Conservation (phyloP, 2,329 filamentous ascomycete genomes). For the Fusarium floridanum region DNA sequence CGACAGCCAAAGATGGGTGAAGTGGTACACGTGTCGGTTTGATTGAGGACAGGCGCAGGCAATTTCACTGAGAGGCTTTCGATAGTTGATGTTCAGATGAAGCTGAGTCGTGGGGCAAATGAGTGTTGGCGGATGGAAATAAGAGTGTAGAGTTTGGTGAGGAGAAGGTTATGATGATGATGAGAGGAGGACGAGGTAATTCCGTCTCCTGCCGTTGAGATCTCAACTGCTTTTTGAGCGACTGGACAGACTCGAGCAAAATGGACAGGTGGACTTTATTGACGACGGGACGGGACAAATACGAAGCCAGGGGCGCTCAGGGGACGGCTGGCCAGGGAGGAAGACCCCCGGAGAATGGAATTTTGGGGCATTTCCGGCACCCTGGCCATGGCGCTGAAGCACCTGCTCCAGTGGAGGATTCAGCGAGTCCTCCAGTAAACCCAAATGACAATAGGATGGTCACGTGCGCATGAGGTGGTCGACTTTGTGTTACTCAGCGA, state of each 20-base stretch:
- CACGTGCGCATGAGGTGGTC: background rate
- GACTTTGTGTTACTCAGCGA: background rate
- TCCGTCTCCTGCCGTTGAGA: background rate
- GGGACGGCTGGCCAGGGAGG: slow-evolving; percentile 1
- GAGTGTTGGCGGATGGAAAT: background rate
- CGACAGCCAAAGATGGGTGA: slow-evolving; percentile 14
- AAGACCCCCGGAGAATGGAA: background rate
- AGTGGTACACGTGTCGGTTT: slow-evolving; percentile 27
- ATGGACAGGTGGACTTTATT: slow-evolving; percentile 8
- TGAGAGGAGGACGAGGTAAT: slow-evolving; percentile 12
- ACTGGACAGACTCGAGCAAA: background rate
- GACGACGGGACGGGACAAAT: background rate
- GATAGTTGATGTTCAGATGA: slow-evolving; percentile 19
- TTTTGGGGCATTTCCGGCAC: slow-evolving; percentile 4
- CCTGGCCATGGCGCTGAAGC: slow-evolving; percentile 2
- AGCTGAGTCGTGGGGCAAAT: slow-evolving; percentile 1
- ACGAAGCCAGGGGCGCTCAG: slow-evolving; percentile 10
- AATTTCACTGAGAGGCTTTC: slow-evolving; percentile 23
- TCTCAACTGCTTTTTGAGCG: background rate
- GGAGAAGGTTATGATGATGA: slow-evolving; percentile 14
- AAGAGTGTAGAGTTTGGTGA: background rate
- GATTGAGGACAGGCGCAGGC: slow-evolving; percentile 17
- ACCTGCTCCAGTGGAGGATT: background rate
- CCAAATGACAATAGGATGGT: background rate
- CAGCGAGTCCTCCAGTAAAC: background rate